Evolutionary conservation across 116 monocot genomes (phyloP), one percentile per base, ranked within the genome.

Genomic region (Trichopus zeylanicus): DNA sequence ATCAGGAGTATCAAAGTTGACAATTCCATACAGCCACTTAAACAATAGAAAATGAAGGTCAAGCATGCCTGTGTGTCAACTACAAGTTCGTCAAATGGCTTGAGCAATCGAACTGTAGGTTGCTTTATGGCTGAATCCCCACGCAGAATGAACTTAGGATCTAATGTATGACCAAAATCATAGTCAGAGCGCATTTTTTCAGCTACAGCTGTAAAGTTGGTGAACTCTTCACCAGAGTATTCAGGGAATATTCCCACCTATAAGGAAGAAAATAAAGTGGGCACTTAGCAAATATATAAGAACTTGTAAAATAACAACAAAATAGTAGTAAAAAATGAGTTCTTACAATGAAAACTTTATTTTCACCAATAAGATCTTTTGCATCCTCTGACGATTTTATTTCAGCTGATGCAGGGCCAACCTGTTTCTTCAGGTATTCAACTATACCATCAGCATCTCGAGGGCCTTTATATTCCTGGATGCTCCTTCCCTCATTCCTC

Each of bases 41-140:
- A 42, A 9, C 42, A 42, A 13, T 12, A 42, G n/a, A 22, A 21
- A 49, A 21, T 2, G 49, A 24, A 49, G 22, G 19, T 24, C 49
- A 20, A 38, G 2, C 26, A 34, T 64, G 91, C 97, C 91, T 91
- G 70, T 38, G 35, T 78, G 64, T 98, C 88, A 68, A 91, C 75
- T 73, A 73, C 60, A 48, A 82, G 80, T 67, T 98, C 97, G 57
- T 98, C 97, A 72, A 98, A 91, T 42, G 88, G 97, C 69, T 98
- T 98, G 53, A 98, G 80, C 39, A 98, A 66, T 55, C 97, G 84
- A 60, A 98, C 73, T 26, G 77, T 16, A 4, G 97, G 97, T 5
- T 25, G 47, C 15, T 52, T 67, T 4, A 80, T 81, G 59, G 61
- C 51, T 32, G 61, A 53, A 64, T 98, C 80, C 26, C 97, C 97